Conservation (phyloP, 192 early-diverging fungal genomes). For the Coemansia furcata region DNA sequence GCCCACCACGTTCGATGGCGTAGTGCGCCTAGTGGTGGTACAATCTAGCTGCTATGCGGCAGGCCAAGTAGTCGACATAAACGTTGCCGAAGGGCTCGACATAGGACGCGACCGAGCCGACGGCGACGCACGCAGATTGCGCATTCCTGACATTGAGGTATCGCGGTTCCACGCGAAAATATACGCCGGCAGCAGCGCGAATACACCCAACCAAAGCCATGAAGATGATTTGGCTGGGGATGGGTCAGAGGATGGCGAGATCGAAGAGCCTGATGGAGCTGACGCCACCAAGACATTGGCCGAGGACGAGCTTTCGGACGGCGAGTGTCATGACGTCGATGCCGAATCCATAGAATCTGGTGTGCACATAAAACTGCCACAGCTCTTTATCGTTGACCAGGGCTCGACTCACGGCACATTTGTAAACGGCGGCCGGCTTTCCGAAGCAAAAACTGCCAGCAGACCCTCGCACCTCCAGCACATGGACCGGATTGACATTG, state of each 20-base stretch:
- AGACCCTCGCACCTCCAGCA: conserved; percentile 58
- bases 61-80: conserved; percentile 56
- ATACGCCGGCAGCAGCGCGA: conserved; percentile 28
- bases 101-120: conserved; percentile 62
- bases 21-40: conserved; percentile 60
- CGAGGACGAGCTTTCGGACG: conserved; percentile 16
- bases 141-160: conserved; percentile 63
- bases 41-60: conserved; percentile 47
- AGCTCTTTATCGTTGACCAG: conserved; percentile 58
- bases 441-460: conserved; percentile 61
- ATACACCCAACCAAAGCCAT: conserved; percentile 12
- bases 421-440: conserved; percentile 64
- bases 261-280: conserved; percentile 9
- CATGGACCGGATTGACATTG: conserved; percentile 57
- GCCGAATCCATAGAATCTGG: neutral
- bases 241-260: conserved; percentile 42
- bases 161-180: conserved; percentile 66
- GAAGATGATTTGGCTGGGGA: neutral
- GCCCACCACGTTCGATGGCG: conserved; percentile 6
- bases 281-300: neutral
- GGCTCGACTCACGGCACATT: conserved; percentile 79
- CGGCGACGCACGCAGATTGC: conserved; percentile 45
- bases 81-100: conserved; percentile 51
- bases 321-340: conserved; percentile 12
- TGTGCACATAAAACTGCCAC: neutral